Percentiles rank a stretch among this genome's conserved stretches.
Conservation (phyloP, 495 filamentous ascomycete species). For the Rusavskia elegans region DNA sequence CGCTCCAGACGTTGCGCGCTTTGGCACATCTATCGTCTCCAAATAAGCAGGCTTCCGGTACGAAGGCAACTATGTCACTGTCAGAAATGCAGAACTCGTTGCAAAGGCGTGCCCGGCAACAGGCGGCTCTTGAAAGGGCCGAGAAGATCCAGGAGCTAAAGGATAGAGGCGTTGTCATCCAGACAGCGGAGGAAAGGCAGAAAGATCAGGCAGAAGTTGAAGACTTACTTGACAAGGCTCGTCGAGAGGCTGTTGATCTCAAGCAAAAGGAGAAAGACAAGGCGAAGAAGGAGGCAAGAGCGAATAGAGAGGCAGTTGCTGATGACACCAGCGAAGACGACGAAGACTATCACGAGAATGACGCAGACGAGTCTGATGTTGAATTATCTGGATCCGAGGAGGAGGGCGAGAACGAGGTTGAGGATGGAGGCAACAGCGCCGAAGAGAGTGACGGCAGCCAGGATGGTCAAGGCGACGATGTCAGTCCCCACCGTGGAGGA, state of each 20-base stretch:
- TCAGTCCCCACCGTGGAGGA: constrained; percentile 21
- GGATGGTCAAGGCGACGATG: constrained; percentile 27
- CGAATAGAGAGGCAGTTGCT: constrained; percentile 28
- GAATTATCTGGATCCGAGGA: constrained; percentile 37
- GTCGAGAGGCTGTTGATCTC: constrained; percentile 65
- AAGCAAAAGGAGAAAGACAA: constrained; percentile 57
- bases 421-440: constrained; percentile 18
- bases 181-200: constrained; percentile 72
- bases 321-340: constrained; percentile 42
- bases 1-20: constrained; percentile 50
- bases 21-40: constrained; percentile 62
- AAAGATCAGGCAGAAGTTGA: constrained; percentile 69
- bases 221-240: constrained; percentile 69
- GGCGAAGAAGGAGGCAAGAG: constrained; percentile 43
- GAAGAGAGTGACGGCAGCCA: constrained; percentile 24
- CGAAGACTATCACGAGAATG: constrained; percentile 44
- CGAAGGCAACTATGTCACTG: constrained; percentile 39
- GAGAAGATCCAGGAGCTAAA: constrained; percentile 62
- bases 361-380: constrained; percentile 35
- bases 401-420: constrained; percentile 16
- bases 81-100: constrained; percentile 54
- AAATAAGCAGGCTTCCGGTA: constrained; percentile 27
- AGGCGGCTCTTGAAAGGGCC: constrained; percentile 64
- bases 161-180: constrained; percentile 65
- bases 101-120: constrained; percentile 52